Evolutionary conservation across 768 basidiomycete species (phyloP).

Genomic region (Leucosporidium creatinivorum): DNA sequence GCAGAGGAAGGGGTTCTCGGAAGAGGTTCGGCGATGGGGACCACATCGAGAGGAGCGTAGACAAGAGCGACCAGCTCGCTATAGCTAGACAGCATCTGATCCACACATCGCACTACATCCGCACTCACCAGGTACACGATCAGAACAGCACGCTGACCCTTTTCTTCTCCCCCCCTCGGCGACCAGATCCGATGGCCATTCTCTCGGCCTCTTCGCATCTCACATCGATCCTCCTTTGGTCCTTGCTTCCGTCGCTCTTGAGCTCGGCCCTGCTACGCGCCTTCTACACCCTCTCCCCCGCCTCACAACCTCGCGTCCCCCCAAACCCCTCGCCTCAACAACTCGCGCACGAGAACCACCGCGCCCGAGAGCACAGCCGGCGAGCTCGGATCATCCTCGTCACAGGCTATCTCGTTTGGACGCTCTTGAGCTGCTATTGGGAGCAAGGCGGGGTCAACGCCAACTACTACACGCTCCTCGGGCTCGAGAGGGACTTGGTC

Average conservation of each 20-base stretch:
- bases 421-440: constrained; percentile 36
- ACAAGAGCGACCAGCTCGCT: not conserved
- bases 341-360: constrained; percentile 5
- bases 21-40: not conserved
- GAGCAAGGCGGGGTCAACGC: constrained; percentile 50
- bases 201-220: constrained; percentile 19
- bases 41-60: not conserved
- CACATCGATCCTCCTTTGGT: constrained; percentile 24
- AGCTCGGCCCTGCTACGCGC: constrained; percentile 17
- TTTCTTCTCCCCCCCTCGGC: not conserved
- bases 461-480: constrained; percentile 75
- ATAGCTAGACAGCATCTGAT: constrained; percentile 1
- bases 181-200: not conserved
- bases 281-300: constrained; percentile 22
- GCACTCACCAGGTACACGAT: not conserved
- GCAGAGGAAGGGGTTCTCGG: not conserved
- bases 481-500: constrained; percentile 57
- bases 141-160: not conserved
- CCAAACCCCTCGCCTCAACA: constrained; percentile 5
- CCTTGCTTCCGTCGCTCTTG: constrained; percentile 25
- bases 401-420: constrained; percentile 35
- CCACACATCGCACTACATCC: not conserved
- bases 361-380: constrained; percentile 11
- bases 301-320: constrained; percentile 12
- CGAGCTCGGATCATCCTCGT: constrained; percentile 29